Evolutionary conservation across 2,329 filamentous ascomycete species (phyloP), one percentile per base, ranked within the genome.

Genomic region (Exophiala sp.): DNA sequence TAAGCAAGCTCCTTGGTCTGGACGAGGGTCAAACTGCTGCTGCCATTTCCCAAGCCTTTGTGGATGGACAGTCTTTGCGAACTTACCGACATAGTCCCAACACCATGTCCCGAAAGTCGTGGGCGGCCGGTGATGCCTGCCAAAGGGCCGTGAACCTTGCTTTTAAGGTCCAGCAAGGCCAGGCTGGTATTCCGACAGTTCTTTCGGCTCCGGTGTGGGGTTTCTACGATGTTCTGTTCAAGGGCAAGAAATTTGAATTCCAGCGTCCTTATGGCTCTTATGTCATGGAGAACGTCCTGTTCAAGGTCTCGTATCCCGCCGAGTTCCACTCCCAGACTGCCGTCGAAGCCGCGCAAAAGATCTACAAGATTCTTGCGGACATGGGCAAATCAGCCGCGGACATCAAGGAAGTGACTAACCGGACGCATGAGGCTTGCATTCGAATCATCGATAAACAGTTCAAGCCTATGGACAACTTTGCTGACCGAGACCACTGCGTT

Each of bases 371-470:
- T 71, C 82, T 98, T 58, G 85, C 86, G 70, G 77, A 80, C 35
- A 75, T 86, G 75, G 91, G 89, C 73, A 95, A 96, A 79, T 86
- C 84, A 46, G 89, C 90, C 50, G 86, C 85, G 61, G 91, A 98
- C 70, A 95, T 98, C 76, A 91, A 95, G 76, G 79, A 80, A 55
- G 81, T 98, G 64, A 89, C 85, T 62, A 95, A 91, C 81, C 85
- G 93, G 64, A 98, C 93, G 7, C 93, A 98, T 75, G 93, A 98
- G 74, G 93, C 93, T 52, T 97, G 93, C 76, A 82, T 98, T 67
- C 89, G 93, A 65, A 98, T 98, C 73, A 98, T 98, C 65, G 93
- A 98, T 81, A 98, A 98, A 80, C 93, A 98, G 75, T 94, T 95
- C 80, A 97, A 96, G 81, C 84, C 90, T 63, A 95, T 98, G 88